Percentiles rank a stretch among this genome's conserved stretches.
These are phyloP conservation scores for Harringtonia lauricola DNA, from an alignment of 2,329 filamentous ascomycete genomes.

Conservation along the genomic window DNA sequence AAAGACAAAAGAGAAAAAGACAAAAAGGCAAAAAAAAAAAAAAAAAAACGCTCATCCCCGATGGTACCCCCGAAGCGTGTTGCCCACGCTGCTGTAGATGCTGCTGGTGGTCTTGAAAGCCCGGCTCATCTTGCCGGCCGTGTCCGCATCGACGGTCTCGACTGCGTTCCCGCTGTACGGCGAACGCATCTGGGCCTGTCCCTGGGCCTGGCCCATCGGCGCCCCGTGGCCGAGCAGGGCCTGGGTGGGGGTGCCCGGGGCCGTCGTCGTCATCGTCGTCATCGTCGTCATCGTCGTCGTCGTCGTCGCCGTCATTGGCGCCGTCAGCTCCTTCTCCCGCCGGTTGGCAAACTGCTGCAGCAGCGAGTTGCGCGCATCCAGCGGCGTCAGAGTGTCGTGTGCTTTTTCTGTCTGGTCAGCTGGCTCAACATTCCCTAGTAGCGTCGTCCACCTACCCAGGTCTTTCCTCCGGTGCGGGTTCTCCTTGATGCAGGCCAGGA, in stretches of 20 bases:
- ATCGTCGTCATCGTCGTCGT: neutral
- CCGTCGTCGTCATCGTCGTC: neutral
- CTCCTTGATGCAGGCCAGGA: conserved; percentile 70
- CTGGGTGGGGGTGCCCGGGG: neutral
- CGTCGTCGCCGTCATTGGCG: conserved; percentile 12
- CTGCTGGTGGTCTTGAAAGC: no score
- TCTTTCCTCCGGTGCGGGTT: conserved; percentile 92
- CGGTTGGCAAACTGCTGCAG: no score
- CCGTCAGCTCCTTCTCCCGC: no score
- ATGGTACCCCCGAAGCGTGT: no score
- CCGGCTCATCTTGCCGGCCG: no score
- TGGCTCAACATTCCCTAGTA: neutral
- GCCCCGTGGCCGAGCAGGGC: neutral
- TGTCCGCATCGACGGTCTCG: neutral
- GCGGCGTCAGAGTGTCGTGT: conserved; percentile 70
- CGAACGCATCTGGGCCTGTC: neutral
- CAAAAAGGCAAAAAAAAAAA: no score
- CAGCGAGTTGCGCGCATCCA: conserved; percentile 79
- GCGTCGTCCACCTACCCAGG: conserved; percentile 55
- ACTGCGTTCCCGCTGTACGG: neutral
- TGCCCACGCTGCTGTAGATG: no score
- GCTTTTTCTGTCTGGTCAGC: conserved; percentile 60
- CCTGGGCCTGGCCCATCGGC: neutral
- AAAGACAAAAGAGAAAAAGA: no score
- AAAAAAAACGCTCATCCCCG: no score